Evolutionary conservation across 1,284 basidiomycete species (phyloP), one percentile per base, ranked within the genome.

Genomic region (Pyrrhoderma noxium): DNA sequence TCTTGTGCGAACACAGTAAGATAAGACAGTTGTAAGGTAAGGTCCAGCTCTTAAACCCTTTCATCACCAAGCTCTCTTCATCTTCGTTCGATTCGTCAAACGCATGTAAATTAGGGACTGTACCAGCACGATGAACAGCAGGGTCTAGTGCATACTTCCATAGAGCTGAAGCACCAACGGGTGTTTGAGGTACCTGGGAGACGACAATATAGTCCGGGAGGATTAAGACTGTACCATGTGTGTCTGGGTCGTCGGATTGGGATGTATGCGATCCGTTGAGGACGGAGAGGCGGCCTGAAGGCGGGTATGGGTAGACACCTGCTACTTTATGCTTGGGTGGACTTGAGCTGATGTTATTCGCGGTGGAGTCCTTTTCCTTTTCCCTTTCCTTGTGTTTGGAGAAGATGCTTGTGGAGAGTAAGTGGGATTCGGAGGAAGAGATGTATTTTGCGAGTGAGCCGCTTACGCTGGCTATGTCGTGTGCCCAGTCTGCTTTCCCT

Each of bases 1-100:
- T 80, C 69, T 92, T 93, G 68, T 96, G 93, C 1, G 92, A 94
- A 91, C 93, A 96, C 19, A 96, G 71, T 25, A 94, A 65, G 55
- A 90, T 85, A 22, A 83, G 79, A 61, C 82, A 85, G 42, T 74
- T 82, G 67, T 80, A 94, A 41, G 76, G 91, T 62, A 79, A 74
- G 11, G 88, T 77, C 75, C 89, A 82, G 9, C 86, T 66, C 61
- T 64, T 68, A 14, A 64, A 81, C 63, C 75, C 76, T 58, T 83
- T 69, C 22, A 66, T 19, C 9, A n/a, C 48, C 61, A 51, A 68
- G 73, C 52, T 72, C 70, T 22, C 38, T n/a, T 40, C 38, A n/a
- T 22, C 38, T 40, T 31, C 27, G 11, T 31, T 31, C 27, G 27
- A 31, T 31, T 5, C 27, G 27, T 31, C 27, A 11, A 5, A 31